Conservation (phyloP, 2,329 filamentous ascomycete genomes). For the Sporothrix globosa region DNA sequence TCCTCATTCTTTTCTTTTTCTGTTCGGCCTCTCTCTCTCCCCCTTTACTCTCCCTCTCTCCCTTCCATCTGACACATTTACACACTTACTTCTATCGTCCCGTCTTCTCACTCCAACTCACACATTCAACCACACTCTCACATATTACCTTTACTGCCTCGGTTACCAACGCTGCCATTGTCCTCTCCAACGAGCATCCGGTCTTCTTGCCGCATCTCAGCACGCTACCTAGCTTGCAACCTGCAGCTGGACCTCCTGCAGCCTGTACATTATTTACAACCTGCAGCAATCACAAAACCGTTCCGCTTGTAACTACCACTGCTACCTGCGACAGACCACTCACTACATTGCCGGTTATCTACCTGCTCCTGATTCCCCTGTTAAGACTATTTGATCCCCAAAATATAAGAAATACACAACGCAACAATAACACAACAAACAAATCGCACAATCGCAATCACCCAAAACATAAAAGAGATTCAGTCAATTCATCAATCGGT, state of each 20-base stretch:
- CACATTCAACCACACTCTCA: not conserved
- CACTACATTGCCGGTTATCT: not conserved
- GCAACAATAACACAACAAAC: not conserved
- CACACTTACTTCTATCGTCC: constrained; percentile 1
- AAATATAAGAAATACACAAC: not conserved
- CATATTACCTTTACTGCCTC: not conserved
- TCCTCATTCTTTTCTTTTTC: constrained; percentile 1
- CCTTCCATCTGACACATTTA: not conserved
- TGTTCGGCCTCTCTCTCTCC: not conserved
- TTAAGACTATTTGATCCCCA: constrained; percentile 5
- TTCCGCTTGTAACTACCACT: constrained; percentile 23
- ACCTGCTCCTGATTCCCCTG: not conserved
- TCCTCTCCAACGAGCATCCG: not conserved
- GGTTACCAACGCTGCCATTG: not conserved
- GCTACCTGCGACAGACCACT: constrained; percentile 17
- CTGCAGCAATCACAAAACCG: not conserved
- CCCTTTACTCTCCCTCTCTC: not conserved
- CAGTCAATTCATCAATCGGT: not conserved
- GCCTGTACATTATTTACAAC: not conserved
- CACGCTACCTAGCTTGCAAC: not conserved
- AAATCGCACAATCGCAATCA: not conserved
- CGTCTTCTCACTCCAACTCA: constrained; percentile 4
- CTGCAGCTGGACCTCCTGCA: not conserved
- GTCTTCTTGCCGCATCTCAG: constrained; percentile 7
- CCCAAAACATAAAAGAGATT: not conserved